These are phyloP conservation scores for Pichia sp. DNA, from an alignment of 1,139 yeast genomes.

Conservation along the genomic window DNA sequence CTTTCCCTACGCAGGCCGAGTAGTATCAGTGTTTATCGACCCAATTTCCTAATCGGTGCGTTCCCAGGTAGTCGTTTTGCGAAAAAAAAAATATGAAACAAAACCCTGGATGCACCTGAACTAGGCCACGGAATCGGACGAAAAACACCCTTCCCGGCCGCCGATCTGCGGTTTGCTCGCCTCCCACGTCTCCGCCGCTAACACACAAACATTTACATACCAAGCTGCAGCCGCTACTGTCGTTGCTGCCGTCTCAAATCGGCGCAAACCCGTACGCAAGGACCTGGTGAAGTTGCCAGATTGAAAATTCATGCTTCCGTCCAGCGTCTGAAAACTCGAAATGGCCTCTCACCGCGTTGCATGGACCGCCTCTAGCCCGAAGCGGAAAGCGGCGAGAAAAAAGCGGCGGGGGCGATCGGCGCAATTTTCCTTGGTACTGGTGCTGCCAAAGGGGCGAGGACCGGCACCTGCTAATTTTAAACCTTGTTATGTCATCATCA, in stretches of 20 bases:
- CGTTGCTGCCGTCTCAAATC: background rate
- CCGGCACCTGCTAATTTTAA: background rate
- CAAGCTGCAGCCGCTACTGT: background rate
- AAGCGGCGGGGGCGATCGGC: too few species aligned
- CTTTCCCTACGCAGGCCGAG: background rate
- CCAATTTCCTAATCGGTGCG: constrained; percentile 5
- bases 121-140: too few species aligned
- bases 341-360: constrained; percentile 11
- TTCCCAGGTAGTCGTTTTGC: background rate
- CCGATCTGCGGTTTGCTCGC: background rate
- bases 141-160: background rate
- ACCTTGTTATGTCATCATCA: background rate
- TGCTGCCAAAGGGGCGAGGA: background rate
- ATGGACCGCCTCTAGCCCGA: background rate
- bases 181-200: background rate
- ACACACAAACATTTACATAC: background rate
- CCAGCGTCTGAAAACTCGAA: background rate
- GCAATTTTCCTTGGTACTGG: too few species aligned
- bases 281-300: background rate
- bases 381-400: background rate
- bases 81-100: background rate
- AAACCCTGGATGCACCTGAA: too few species aligned
- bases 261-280: background rate
- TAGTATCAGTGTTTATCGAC: background rate
- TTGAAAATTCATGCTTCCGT: background rate